A percentile compares a stretch with the other conserved stretches of the same genome.
Evolutionary conservation across 2,329 filamentous ascomycete genomes (phyloP).

Genomic region (Cordyceps pruinosa): DNA sequence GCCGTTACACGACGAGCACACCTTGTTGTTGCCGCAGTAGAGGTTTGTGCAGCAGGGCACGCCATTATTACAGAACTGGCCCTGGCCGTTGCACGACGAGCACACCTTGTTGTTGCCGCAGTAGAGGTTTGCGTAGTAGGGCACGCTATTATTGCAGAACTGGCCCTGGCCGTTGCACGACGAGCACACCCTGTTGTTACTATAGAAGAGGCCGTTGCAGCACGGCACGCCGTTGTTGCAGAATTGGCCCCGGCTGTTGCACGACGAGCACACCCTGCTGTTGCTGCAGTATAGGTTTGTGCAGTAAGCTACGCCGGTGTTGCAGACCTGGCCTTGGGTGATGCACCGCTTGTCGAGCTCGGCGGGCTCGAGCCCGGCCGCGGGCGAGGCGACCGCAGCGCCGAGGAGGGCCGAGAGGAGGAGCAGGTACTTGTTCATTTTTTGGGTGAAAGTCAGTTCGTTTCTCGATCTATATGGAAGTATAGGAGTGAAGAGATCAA

Average conservation of each 20-base stretch:
- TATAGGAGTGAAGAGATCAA: background rate
- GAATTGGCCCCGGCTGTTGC: slow-evolving; percentile 3
- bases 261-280: no score
- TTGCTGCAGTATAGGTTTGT: background rate
- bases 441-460: background rate
- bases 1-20: no score
- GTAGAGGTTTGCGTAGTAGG: no score
- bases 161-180: slow-evolving; percentile 1
- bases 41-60: background rate
- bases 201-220: slow-evolving; percentile 9
- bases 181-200: background rate
- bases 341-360: slow-evolving; percentile 3
- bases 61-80: slow-evolving; percentile 1
- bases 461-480: background rate
- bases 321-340: background rate
- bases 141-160: no score
- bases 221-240: slow-evolving; percentile 14
- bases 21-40: background rate
- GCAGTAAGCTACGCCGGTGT: background rate
- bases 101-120: no score
- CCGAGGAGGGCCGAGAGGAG: background rate
- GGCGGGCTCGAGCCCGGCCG: background rate
- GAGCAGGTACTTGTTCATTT: background rate
- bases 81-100: no score
- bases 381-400: background rate